Evolutionary conservation across 176 grass and related monocot species (phyloP), one percentile per base, ranked within the genome.

Genomic region (Lolium perenne): DNA sequence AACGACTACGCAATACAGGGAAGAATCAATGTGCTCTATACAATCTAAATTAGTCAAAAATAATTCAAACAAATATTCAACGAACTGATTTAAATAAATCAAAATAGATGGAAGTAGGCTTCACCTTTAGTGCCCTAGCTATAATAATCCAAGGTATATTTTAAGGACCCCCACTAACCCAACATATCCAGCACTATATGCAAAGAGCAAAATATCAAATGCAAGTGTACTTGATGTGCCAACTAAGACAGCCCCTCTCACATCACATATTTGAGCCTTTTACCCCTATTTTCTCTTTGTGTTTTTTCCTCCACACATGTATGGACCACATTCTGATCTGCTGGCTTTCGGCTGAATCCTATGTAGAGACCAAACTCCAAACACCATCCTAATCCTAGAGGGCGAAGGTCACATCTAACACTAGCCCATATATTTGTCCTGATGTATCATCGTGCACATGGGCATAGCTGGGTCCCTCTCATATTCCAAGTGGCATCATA

Each of bases 81-180:
- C 56, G 22, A 38, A 16, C 3, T 48, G 2, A 8, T 3, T 76
- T 62, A n/a, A 71, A 15, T 20, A 64, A 29, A 41, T 10, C 5
- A 32, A 79, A 50, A 51, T 35, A 49, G 45, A 48, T n/a, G 14
- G 53, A 12, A 48, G 4, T 29, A 49, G 16, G 21, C 41, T 62
- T 62, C 16, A 49, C 23, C 47, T 49, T 48, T 63, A 78, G 72
- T 32, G 11, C 4, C 23, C 65, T 66, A 47, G 71, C 71, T 74
- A 82, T 57, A 71, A 86, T 83, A 81, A 69, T 83, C 88, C 80
- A 82, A 87, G 84, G 80, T 87, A 90, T 87, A 87, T 90, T 87
- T 79, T 66, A 74, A 87, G 84, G 80, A 87, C 61, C 80, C 88
- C 84, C 89, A 87, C 89, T 91, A 84, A 91, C 81, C 85, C 80